These are phyloP conservation scores for Arxiozyma slooffiae DNA, from an alignment of 1,139 yeast genomes.

Conservation along the genomic window DNA sequence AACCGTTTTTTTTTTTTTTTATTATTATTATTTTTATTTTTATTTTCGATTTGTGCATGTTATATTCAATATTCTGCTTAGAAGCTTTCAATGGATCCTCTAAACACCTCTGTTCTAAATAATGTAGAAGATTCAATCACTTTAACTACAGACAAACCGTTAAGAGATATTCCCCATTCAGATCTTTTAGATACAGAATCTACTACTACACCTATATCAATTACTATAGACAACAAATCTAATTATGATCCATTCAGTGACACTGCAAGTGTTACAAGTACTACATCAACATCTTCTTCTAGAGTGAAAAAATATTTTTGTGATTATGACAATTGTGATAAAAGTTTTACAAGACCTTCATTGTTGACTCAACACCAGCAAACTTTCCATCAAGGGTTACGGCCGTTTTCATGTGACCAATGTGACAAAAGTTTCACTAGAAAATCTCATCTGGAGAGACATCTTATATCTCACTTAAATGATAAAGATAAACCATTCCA, in stretches of 20 bases:
- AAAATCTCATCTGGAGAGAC: conserved; percentile 72
- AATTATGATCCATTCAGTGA: not conserved
- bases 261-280: not conserved
- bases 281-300: conserved; percentile 3
- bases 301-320: conserved; percentile 54
- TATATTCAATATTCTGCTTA: not conserved
- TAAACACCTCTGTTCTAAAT: not conserved
- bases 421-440: conserved; percentile 65
- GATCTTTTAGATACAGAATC: not conserved
- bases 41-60: not conserved
- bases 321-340: conserved; percentile 55
- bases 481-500: conserved; percentile 55
- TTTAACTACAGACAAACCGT: not conserved
- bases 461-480: conserved; percentile 48
- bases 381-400: conserved; percentile 58
- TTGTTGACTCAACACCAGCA: conserved; percentile 72
- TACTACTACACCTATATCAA: not conserved
- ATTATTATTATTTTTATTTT: too few relatives aligned
- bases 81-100: not conserved
- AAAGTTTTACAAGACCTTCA: conserved; percentile 74
- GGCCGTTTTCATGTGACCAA: conserved; percentile 61
- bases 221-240: not conserved
- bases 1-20: not conserved
- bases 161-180: not conserved
- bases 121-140: not conserved